Evolutionary conservation across 352 stramenopile species (phyloP).

Genomic region (Phytophthora kernoviae): DNA sequence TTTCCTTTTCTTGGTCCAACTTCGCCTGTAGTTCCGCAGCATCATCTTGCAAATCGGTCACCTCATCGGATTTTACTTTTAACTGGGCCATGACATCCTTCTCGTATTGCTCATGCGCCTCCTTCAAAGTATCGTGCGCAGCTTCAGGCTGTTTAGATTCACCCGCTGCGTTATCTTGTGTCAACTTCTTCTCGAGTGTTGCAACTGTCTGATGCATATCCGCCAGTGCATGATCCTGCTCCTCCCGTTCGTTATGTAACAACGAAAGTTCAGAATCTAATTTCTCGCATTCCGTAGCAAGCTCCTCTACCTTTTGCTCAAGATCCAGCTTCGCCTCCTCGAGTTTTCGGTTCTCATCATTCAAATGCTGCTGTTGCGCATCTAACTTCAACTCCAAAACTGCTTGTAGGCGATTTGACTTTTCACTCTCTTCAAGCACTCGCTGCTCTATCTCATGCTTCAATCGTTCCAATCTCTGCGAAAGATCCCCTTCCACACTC

Average conservation of each 20-base stretch:
- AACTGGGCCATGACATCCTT: conserved; percentile 31
- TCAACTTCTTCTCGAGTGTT: conserved; percentile 30
- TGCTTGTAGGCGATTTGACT: conserved; percentile 46
- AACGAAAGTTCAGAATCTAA: conserved; percentile 41
- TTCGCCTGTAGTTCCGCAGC: conserved; percentile 63
- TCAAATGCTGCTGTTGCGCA: conserved; percentile 27
- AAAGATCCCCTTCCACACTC: conserved; percentile 35
- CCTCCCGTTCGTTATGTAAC: conserved; percentile 52
- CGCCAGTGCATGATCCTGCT: conserved; percentile 41
- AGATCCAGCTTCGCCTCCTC: conserved; percentile 33
- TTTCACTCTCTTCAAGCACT: conserved; percentile 49
- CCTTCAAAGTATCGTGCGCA: conserved; percentile 37
- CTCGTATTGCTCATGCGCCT: conserved; percentile 45
- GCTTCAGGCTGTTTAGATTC: conserved; percentile 27
- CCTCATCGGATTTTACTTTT: conserved; percentile 30
- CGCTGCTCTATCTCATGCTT: conserved; percentile 43
- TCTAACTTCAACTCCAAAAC: conserved; percentile 36
- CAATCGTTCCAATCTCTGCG: conserved; percentile 47
- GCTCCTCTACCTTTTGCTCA: conserved; percentile 28
- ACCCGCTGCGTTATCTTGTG: conserved; percentile 13
- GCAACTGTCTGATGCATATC: conserved; percentile 51
- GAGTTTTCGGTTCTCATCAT: conserved; percentile 25
- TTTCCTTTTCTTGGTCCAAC: conserved; percentile 59
- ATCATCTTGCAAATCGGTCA: conserved; percentile 29
- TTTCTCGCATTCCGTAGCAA: conserved; percentile 28